Percentiles rank a stretch among this genome's conserved stretches.
phyloP scores from a whole-genome alignment of 23 red algal genomes.

The Agarophyton chilense region DNA sequence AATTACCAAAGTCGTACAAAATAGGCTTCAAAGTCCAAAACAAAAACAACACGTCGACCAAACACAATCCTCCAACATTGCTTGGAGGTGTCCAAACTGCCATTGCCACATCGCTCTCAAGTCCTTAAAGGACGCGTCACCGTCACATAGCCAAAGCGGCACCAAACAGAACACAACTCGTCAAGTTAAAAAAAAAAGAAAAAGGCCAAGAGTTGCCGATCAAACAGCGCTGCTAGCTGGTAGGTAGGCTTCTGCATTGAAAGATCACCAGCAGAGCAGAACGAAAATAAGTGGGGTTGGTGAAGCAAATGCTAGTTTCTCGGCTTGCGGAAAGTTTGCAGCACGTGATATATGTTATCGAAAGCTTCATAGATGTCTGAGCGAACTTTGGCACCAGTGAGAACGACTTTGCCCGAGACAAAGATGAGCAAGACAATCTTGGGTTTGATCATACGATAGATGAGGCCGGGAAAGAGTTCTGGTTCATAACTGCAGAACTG shows the following conservation, averaged over 20 bases:
- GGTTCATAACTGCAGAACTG: constrained; percentile 98
- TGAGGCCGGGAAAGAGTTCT: constrained; percentile 97
- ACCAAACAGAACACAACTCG: not conserved
- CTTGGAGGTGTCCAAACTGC: constrained; percentile 1
- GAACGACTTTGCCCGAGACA: constrained; percentile 98
- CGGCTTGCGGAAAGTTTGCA: constrained; percentile 85
- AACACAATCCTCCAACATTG: not conserved
- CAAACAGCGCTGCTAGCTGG: not conserved
- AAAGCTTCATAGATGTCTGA: constrained; percentile 92
- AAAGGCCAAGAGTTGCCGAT: not conserved
- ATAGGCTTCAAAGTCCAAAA: constrained; percentile 13
- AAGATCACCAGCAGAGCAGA: not conserved
- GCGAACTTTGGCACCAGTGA: constrained; percentile 96
- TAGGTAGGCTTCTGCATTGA: not conserved
- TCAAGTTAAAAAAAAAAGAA: not conserved
- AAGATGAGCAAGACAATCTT: constrained; percentile 99
- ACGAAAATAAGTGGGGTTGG: not conserved
- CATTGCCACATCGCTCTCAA: not conserved
- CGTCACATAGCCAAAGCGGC: not conserved
- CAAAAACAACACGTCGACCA: constrained; percentile 7
- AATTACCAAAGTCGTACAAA: constrained; percentile 34
- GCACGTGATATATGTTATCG: constrained; percentile 92
- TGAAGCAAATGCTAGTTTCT: not conserved
- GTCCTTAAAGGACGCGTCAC: not conserved
- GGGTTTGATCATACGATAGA: constrained; percentile 98